phyloP scores from a whole-genome alignment of 2,329 filamentous ascomycete species.

The Microascus cirrosus region DNA sequence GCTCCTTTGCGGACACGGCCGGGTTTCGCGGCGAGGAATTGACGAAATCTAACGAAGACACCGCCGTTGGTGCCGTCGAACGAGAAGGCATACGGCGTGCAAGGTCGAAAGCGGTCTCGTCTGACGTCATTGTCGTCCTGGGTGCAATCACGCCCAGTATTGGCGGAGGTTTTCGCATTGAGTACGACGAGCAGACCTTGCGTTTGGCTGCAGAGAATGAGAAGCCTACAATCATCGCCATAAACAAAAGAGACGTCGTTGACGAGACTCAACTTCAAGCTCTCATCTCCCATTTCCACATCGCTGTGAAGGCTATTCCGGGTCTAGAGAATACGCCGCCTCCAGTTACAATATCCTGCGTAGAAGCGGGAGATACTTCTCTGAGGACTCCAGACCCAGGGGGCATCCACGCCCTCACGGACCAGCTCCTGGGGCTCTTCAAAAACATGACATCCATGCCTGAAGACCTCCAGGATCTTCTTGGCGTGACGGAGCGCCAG shows the following conservation, averaged over 20 bases:
- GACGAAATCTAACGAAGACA: conserved; percentile 6
- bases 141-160: conserved; percentile 53
- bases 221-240: conserved; percentile 37
- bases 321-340: neutral
- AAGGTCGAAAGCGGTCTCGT: conserved; percentile 66
- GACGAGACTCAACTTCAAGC: conserved; percentile 18
- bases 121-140: conserved; percentile 76
- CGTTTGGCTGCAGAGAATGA: conserved; percentile 36
- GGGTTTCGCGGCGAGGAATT: conserved; percentile 53
- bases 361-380: conserved; percentile 31
- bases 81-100: conserved; percentile 84
- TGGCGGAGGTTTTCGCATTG: conserved; percentile 28
- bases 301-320: neutral
- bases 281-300: conserved; percentile 29
- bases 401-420: conserved; percentile 57
- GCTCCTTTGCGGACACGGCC: conserved; percentile 91
- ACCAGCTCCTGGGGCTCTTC: conserved; percentile 58
- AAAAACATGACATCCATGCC: conserved; percentile 58
- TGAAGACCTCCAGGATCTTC: conserved; percentile 65
- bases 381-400: conserved; percentile 37
- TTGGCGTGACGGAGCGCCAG: conserved; percentile 87
- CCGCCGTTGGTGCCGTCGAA: conserved; percentile 61
- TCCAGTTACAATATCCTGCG: conserved; percentile 58
- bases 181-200: conserved; percentile 44
- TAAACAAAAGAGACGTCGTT: conserved; percentile 52